Conservation (phyloP, 805 yeast species). For the Spathaspora hagerdaliae region DNA sequence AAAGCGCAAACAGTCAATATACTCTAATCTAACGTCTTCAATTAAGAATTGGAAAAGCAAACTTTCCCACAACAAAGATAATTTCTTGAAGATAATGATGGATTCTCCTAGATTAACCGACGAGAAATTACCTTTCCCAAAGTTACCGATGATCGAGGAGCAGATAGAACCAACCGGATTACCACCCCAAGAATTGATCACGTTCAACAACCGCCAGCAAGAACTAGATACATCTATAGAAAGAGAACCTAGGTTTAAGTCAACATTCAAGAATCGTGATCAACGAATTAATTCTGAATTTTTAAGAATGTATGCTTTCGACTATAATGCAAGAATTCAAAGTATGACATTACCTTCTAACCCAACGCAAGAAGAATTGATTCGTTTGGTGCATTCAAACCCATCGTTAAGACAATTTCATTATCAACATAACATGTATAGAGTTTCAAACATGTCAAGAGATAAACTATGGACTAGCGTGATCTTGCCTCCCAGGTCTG, state of each 20-base stretch:
- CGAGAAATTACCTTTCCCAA: slow-evolving; percentile 10
- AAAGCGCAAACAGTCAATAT: slow-evolving; percentile 1
- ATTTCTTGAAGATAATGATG: slow-evolving; percentile 3
- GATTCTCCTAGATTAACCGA: slow-evolving; percentile 13
- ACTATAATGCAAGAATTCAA: slow-evolving; percentile 35
- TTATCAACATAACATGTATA: slow-evolving; percentile 20
- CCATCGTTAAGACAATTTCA: slow-evolving; percentile 23
- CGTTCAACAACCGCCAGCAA: slow-evolving; percentile 8
- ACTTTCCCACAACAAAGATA: slow-evolving; percentile 3
- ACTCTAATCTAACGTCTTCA: slow-evolving; percentile 13
- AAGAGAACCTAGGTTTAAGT: background rate
- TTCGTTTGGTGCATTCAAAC: slow-evolving; percentile 4
- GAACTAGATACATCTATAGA: background rate
- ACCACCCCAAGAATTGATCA: slow-evolving; percentile 11
- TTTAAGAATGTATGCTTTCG: slow-evolving; percentile 47
- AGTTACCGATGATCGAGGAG: background rate
- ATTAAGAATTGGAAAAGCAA: slow-evolving; percentile 8
- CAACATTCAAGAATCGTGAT: slow-evolving; percentile 33
- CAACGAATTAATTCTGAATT: slow-evolving; percentile 49
- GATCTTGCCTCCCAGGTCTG: slow-evolving; percentile 49
- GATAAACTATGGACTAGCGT: slow-evolving; percentile 54
- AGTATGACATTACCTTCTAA: slow-evolving; percentile 15
- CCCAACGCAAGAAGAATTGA: slow-evolving; percentile 11
- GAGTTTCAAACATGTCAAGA: slow-evolving; percentile 39
- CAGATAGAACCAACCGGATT: background rate